Base-by-base conservation (phyloP, 2,329 filamentous ascomycete genomes). In the Pyrenochaeta sp. region DNA sequence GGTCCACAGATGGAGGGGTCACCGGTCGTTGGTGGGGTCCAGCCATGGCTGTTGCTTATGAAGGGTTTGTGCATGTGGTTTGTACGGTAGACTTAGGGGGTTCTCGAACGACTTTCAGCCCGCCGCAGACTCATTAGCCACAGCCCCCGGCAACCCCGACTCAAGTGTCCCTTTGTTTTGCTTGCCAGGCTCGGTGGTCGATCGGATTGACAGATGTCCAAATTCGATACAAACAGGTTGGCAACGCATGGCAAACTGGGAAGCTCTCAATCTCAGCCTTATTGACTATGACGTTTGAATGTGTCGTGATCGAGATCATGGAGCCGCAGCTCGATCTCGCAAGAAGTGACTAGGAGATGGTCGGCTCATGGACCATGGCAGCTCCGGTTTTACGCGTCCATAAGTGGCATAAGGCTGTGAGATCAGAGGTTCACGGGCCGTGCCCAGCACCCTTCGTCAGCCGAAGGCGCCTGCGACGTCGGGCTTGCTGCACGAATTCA, bases 61-160 rank as follows among this genome's bases (percentile, higher is more conserved):
- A 72, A 73, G 62, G 60, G 21, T 66, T 75, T 75, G 68, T 74
- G 71, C 68, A 72, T 51, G 58, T 46, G 45, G 47, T 56, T 57
- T 56, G 47, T 46, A 53, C 43, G 54, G 59, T 53, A 52, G 48
- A 51, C 49, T 54, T 43, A 27, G 23, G 51, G n/a, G 59, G 58
- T 72, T 74, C 68, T 71, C 64, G 70, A 73, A 64, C 61, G 52
- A 47, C 53, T 56, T 66, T 71, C 69, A 73, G 72, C 71, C 58
- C 59, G 62, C 65, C 64, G 41, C 56, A 41, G 33, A 42, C 49
- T 47, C 47, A 50, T 56, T 63, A 51, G 63, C 58, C 59, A 71
- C 63, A 53, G 56, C 54, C 60, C 60, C 61, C 66, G 66, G 66
- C 51, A 55, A 51, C 62, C 14, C 69, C 66, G 64, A 69, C 60